These are phyloP conservation scores for Apiotrichum porosum DNA, from an alignment of 1,284 basidiomycete species.

Conservation along the genomic window DNA sequence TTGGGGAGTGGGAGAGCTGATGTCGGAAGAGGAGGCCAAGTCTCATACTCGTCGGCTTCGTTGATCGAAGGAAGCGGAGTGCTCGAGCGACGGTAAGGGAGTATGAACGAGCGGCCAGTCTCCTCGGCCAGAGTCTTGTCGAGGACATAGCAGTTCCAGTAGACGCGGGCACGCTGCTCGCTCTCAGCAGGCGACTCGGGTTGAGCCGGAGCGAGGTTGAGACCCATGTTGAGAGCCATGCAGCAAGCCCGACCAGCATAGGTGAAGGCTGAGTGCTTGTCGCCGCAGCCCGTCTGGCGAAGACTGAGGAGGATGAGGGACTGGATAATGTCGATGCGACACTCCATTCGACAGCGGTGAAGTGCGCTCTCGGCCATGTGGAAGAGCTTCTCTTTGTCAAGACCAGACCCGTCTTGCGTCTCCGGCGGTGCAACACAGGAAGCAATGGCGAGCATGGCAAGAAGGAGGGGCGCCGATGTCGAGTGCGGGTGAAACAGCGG, in stretches of 20 bases:
- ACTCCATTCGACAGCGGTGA: constrained; percentile 25
- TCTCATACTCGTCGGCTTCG: constrained; percentile 49
- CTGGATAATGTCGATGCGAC: constrained; percentile 41
- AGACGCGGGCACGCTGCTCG: constrained; percentile 35
- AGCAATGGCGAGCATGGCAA: constrained; percentile 42
- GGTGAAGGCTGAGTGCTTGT: constrained; percentile 47
- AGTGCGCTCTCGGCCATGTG: constrained; percentile 32
- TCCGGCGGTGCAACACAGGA: constrained; percentile 30
- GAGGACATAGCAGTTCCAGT: constrained; percentile 50
- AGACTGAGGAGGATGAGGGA: constrained; percentile 47
- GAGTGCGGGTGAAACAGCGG: constrained; percentile 37
- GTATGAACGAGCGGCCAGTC: constrained; percentile 48
- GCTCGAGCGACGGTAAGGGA: constrained; percentile 44
- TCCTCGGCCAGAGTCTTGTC: constrained; percentile 50
- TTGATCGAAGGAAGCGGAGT: constrained; percentile 46
- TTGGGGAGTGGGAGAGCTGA: constrained; percentile 20
- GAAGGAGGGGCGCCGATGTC: constrained; percentile 28
- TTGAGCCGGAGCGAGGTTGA: constrained; percentile 38
- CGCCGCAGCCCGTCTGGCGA: constrained; percentile 50
- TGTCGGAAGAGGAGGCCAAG: constrained; percentile 40
- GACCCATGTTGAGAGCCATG: constrained; percentile 49
- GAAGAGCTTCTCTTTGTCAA: constrained; percentile 56
- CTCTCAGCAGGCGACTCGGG: constrained; percentile 22
- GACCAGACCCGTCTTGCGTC: not conserved
- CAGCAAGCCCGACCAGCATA: constrained; percentile 46